Conservation (phyloP, 139 green algal genomes). For the Raphidocelis subcapitata region DNA sequence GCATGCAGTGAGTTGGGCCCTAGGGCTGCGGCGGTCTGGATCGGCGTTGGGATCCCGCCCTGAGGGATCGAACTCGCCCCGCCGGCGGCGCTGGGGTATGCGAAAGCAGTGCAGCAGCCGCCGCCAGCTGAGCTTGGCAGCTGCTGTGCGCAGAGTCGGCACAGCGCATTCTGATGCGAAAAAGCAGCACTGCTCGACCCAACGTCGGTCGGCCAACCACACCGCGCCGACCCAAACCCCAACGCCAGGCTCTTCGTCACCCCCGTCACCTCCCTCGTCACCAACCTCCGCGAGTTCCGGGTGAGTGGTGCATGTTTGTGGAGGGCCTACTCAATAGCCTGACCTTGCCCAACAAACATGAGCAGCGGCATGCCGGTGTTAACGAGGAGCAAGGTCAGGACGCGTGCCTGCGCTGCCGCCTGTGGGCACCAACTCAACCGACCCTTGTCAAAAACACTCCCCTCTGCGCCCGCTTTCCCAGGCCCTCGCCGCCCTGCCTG, state of each 20-base stretch:
- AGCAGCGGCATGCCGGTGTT: neutral
- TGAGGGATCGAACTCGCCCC: too few relatives aligned
- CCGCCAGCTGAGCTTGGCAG: neutral
- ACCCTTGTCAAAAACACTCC: neutral
- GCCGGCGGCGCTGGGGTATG: too few relatives aligned
- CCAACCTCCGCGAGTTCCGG: constrained; percentile 66
- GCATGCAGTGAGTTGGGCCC: too few relatives aligned
- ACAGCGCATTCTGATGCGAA: constrained; percentile 3
- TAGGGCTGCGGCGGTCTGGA: too few relatives aligned
- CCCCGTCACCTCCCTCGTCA: constrained; percentile 51
- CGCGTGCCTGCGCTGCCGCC: neutral
- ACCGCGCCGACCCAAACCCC: constrained; percentile 4
- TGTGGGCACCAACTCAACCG: neutral
- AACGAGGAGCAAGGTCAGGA: neutral
- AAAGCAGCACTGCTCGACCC: constrained; percentile 2
- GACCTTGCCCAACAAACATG: neutral
- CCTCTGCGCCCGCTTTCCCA: neutral
- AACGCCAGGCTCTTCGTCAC: constrained; percentile 23
- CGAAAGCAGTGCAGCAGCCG: too few relatives aligned
- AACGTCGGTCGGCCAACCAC: neutral
- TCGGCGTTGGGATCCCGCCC: too few relatives aligned
- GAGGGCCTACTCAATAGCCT: neutral
- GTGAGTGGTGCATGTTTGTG: constrained; percentile 2
- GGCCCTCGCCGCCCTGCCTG: neutral
- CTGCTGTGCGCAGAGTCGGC: neutral